Percentiles rank a stretch among this genome's conserved stretches.
Conservation (phyloP, 1,139 yeast genomes). For the Candida frijolesensis region DNA sequence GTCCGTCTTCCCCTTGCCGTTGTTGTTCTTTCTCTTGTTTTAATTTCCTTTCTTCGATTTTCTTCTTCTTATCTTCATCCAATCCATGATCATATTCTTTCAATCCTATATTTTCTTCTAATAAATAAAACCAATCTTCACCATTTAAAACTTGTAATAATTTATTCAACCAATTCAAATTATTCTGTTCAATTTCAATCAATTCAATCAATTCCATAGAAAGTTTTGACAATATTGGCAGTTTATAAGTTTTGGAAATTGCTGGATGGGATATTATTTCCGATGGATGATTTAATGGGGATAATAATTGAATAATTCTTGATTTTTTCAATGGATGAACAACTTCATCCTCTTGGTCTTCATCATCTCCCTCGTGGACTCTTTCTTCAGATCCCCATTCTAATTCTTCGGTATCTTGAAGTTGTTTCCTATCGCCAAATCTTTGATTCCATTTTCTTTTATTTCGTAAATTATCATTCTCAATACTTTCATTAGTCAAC, state of each 20-base stretch:
- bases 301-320: conserved; percentile 56
- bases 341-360: conserved; percentile 26
- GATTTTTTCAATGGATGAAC: conserved; percentile 39
- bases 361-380: conserved; percentile 18
- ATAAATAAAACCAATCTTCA: conserved; percentile 73
- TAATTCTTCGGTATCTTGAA: conserved; percentile 16
- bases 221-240: conserved; percentile 51
- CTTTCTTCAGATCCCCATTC: conserved; percentile 13
- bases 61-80: conserved; percentile 28
- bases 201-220: conserved; percentile 74
- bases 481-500: conserved; percentile 38
- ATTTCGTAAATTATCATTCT: conserved; percentile 26
- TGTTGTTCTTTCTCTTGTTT: no score
- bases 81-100: conserved; percentile 71
- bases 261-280: conserved; percentile 77
- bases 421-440: conserved; percentile 20
- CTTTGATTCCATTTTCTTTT: conserved; percentile 39
- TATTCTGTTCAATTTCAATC: conserved; percentile 78
- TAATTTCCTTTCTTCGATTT: conserved; percentile 3
- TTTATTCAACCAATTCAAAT: conserved; percentile 68
- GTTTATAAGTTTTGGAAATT: conserved; percentile 63
- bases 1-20: no score
- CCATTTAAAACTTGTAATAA: conserved; percentile 81
- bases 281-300: conserved; percentile 79
- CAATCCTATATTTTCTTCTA: conserved; percentile 65